These are phyloP conservation scores for Centella asiatica DNA, from an alignment of 129 eudicot genomes.

Conservation along the genomic window DNA sequence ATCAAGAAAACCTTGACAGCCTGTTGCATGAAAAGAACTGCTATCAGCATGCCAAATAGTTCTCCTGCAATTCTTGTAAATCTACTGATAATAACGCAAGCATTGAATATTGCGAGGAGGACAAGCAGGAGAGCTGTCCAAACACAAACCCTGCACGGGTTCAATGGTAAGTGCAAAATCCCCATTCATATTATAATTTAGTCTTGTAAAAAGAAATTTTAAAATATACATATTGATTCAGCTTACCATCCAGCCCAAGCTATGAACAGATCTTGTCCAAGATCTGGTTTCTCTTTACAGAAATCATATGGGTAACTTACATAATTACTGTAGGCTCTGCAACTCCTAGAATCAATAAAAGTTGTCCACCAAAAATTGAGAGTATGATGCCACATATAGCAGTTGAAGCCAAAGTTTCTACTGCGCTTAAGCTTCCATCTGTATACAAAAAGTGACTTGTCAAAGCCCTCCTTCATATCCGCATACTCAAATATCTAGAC, in stretches of 20 bases:
- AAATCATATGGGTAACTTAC: slow-evolving; percentile 63
- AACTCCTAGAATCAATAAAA: slow-evolving; percentile 78
- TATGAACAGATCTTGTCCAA: slow-evolving; percentile 52
- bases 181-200: not conserved
- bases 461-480: slow-evolving; percentile 13
- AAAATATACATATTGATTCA: not conserved
- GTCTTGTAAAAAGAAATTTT: not conserved
- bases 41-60: slow-evolving; percentile 87
- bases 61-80: slow-evolving; percentile 94
- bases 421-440: slow-evolving; percentile 79
- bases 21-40: slow-evolving; percentile 84
- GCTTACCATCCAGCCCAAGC: slow-evolving; percentile 91
- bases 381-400: slow-evolving; percentile 88
- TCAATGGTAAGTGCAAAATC: not conserved
- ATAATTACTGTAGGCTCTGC: slow-evolving; percentile 90
- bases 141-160: slow-evolving; percentile 64
- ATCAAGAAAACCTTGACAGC: slow-evolving; percentile 50
- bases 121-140: slow-evolving; percentile 74
- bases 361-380: slow-evolving; percentile 82
- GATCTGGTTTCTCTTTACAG: slow-evolving; percentile 48
- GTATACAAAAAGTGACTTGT: slow-evolving; percentile 12
- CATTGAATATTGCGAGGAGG: slow-evolving; percentile 81
- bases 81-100: slow-evolving; percentile 60
- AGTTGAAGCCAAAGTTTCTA: slow-evolving; percentile 76
- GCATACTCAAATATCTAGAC: slow-evolving; percentile 8